Conservation (phyloP, 1,139 yeast species). For the Yamadazyma siamensis region DNA sequence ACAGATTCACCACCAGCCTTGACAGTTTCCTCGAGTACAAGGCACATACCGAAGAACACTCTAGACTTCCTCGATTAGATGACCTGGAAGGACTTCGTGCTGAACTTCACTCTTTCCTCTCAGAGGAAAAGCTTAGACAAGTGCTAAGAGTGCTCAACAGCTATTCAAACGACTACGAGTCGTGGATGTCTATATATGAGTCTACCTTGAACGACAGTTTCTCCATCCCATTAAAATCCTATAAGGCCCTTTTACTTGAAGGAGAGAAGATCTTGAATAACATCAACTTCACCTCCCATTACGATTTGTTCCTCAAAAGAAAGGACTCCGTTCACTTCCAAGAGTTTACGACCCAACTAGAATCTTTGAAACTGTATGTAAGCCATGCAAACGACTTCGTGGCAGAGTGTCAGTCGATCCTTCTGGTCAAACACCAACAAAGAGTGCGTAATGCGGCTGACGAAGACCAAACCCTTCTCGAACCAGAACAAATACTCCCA, state of each 20-base stretch:
- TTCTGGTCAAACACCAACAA: conserved; percentile 51
- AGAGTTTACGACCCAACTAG: conserved; percentile 20
- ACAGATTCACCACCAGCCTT: conserved; percentile 41
- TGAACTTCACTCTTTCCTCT: conserved; percentile 44
- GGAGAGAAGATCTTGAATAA: conserved; percentile 52
- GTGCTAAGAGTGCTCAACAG: conserved; percentile 31
- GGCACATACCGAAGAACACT: too few relatives aligned
- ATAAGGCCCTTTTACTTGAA: conserved; percentile 47
- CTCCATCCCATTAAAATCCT: conserved; percentile 45
- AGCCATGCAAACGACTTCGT: conserved; percentile 48
- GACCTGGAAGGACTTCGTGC: conserved; percentile 19
- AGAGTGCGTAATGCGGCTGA: conserved; percentile 32
- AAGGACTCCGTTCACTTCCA: conserved; percentile 9
- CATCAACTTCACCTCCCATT: conserved; percentile 19
- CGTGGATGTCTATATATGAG: conserved; percentile 50
- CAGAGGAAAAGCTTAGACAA: conserved; percentile 50
- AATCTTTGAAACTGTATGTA: conserved; percentile 42
- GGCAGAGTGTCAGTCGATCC: conserved; percentile 52
- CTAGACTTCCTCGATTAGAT: conserved; percentile 1
- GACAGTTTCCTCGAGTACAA: conserved; percentile 35
- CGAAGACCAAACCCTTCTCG: conserved; percentile 10
- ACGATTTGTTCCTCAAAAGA: conserved; percentile 7
- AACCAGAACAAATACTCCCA: conserved; percentile 17
- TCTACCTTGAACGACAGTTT: conserved; percentile 35
- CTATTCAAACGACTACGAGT: conserved; percentile 42